Evolutionary conservation across 1,284 basidiomycete genomes (phyloP), one percentile per base, ranked within the genome.

Genomic region (Neonothopanus nambi): DNA sequence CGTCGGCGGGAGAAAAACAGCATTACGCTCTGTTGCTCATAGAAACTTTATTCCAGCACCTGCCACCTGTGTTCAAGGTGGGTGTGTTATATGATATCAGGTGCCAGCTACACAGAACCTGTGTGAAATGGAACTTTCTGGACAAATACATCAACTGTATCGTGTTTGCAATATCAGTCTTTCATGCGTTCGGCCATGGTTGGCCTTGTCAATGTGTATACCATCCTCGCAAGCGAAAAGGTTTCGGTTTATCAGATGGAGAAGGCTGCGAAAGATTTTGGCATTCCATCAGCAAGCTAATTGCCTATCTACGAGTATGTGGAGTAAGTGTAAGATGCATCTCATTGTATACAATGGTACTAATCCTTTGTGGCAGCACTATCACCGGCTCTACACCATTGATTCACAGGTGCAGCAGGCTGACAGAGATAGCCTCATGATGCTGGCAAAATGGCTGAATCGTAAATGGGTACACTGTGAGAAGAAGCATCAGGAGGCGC

Each of bases 201-300:
- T 71, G 67, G 68, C 52, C 65, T 1, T 71, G 69, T 36, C 69
- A 71, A 42, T 23, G 68, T 1, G 55, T 65, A 3, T 70, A 65
- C 47, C 63, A 70, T 49, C 69, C 68, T 5, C 51, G 67, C 9
- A 65, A 66, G 37, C 48, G 64, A 33, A 13, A 21, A 9, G 65
- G 65, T 0, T 70, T 68, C 58, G 70, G 69, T 0, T 54, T 68
- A 9, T 57, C 64, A 1, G 63, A 71, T 62, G 71, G 70, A 6
- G 70, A 72, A 55, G 70, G 71, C 4, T 68, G 66, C 55, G 68
- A 73, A 48, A 33, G 63, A 5, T 62, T 72, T 42, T 73, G 70
- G 71, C 64, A 63, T 48, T 59, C 62, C n/a, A 61, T 68, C 12
- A 62, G 62, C 23, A 40, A 55, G 20, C 51, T 67, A 2, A 67